These are phyloP conservation scores for Nitzschia sp. DNA, from an alignment of 108 stramenopile genomes.

Conservation along the genomic window DNA sequence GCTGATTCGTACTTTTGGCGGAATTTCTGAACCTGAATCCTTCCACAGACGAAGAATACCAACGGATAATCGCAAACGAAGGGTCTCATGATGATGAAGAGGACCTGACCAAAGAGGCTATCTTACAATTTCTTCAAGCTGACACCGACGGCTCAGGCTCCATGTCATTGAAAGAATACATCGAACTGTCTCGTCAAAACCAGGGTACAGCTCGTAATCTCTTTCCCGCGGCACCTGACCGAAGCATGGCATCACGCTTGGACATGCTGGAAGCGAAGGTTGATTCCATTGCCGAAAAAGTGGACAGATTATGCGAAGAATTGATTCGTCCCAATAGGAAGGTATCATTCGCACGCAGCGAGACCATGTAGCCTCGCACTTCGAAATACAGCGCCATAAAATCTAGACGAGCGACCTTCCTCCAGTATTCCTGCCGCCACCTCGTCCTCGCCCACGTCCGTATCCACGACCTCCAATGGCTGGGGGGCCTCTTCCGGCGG, in stretches of 20 bases:
- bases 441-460: constrained; percentile 14
- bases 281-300: not conserved
- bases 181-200: constrained; percentile 6
- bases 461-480: not conserved
- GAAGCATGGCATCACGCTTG: not conserved
- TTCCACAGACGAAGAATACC: constrained; percentile 45
- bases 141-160: constrained; percentile 31
- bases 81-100: constrained; percentile 35
- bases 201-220: not conserved
- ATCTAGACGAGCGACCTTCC: constrained; percentile 16
- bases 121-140: not conserved
- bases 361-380: not conserved
- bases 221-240: not conserved
- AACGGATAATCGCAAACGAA: constrained; percentile 41
- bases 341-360: not conserved
- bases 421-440: too few relatives aligned
- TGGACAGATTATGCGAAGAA: not conserved
- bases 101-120: constrained; percentile 1
- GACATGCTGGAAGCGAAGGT: not conserved
- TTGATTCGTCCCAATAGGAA: not conserved
- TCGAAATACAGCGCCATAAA: not conserved
- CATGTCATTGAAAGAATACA: constrained; percentile 23
- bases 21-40: too few relatives aligned
- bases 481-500: constrained; percentile 6
- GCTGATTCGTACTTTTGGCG: too few relatives aligned